Conservation (phyloP, 768 basidiomycete genomes). For the Tulasnella sp. region DNA sequence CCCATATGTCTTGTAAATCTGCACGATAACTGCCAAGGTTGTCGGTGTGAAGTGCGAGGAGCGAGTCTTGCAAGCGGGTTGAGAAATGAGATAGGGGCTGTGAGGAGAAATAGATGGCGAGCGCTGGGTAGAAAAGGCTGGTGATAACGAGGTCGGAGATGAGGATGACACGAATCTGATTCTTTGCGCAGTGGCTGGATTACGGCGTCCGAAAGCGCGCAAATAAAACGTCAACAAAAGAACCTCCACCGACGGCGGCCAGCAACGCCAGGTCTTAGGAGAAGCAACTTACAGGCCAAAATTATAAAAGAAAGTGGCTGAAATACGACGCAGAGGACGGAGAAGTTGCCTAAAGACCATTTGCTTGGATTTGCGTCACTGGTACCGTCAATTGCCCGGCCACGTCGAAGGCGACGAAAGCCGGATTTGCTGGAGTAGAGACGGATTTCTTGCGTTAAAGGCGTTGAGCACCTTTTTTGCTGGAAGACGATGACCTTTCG, state of each 20-base stretch:
- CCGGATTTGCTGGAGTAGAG: not conserved
- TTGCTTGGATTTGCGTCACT: constrained; percentile 8
- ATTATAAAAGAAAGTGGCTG: constrained; percentile 23
- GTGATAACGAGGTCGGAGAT: constrained; percentile 85
- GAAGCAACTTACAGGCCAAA: constrained; percentile 24
- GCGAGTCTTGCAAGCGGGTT: constrained; percentile 45
- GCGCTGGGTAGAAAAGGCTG: constrained; percentile 85
- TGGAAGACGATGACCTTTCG: not conserved
- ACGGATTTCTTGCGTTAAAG: not conserved
- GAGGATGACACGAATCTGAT: constrained; percentile 85
- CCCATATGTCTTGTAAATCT: constrained; percentile 71
- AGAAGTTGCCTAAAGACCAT: constrained; percentile 22
- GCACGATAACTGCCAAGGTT: constrained; percentile 44
- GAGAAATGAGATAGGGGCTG: constrained; percentile 57
- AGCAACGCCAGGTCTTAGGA: not conserved
- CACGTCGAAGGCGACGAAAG: not conserved
- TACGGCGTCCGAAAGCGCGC: not conserved
- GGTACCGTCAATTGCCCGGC: not conserved
- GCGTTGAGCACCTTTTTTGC: not conserved
- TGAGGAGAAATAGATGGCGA: constrained; percentile 75
- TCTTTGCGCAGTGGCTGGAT: constrained; percentile 77
- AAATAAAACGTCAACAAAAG: constrained; percentile 1
- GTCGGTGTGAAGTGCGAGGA: constrained; percentile 54
- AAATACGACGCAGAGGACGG: constrained; percentile 10
- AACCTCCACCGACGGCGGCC: not conserved